A percentile compares a stretch with the other conserved stretches of the same genome.
Conservation (phyloP, 2,329 filamentous ascomycete species). For the Arachnomyces sp. region DNA sequence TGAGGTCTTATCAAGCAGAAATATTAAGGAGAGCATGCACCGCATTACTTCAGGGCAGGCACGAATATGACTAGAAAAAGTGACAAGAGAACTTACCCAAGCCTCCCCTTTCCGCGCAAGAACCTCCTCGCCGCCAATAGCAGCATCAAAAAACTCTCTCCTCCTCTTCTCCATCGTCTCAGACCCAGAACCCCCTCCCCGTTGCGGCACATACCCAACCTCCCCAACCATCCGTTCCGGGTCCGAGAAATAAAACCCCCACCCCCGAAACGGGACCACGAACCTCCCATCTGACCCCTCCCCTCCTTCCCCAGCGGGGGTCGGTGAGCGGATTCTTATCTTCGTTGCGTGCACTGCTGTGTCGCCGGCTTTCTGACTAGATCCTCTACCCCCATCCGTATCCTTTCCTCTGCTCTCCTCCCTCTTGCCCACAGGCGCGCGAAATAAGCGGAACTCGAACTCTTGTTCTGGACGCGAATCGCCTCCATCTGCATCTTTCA, state of each 20-base stretch:
- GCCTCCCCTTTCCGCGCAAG: slow-evolving; percentile 17
- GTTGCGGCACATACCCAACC: slow-evolving; percentile 1
- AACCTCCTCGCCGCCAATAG: slow-evolving; percentile 28
- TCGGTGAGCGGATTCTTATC: slow-evolving; percentile 32
- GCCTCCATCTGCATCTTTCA: slow-evolving; percentile 2
- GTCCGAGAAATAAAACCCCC: slow-evolving; percentile 34
- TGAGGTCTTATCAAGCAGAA: neutral
- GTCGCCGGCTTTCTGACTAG: neutral
- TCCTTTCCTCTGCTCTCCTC: slow-evolving; percentile 2
- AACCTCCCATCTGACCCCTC: slow-evolving; percentile 28
- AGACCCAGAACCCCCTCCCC: slow-evolving; percentile 12
- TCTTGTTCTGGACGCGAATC: slow-evolving; percentile 31
- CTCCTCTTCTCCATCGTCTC: slow-evolving; percentile 8
- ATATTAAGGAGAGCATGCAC: no score
- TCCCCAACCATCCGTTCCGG: slow-evolving; percentile 18
- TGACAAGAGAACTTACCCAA: slow-evolving; percentile 28
- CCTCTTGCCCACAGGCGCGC: slow-evolving; percentile 14
- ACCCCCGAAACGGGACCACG: slow-evolving; percentile 33
- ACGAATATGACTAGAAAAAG: neutral
- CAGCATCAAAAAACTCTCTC: slow-evolving; percentile 28
- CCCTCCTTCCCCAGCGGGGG: slow-evolving; percentile 17
- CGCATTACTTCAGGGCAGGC: no score
- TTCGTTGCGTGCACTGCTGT: slow-evolving; percentile 19
- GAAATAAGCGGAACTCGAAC: slow-evolving; percentile 37
- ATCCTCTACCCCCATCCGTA: neutral